Evolutionary conservation across 2,329 filamentous ascomycete species (phyloP).

Genomic region (Calycina herbarum): DNA sequence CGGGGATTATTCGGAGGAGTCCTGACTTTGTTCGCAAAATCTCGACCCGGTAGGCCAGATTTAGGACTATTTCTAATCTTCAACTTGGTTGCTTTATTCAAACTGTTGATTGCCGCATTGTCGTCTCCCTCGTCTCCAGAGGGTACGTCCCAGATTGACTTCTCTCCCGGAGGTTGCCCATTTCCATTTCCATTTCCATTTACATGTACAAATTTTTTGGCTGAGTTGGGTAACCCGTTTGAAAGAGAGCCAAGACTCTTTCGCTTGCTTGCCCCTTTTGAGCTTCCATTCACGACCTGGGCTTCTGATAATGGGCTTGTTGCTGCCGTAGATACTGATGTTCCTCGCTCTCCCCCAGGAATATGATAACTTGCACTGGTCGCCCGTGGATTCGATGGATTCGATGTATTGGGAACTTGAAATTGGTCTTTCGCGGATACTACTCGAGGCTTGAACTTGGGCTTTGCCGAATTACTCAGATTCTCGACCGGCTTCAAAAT

Average conservation of each 20-base stretch:
- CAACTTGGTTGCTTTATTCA: slow-evolving; percentile 20
- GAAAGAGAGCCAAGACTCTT: background rate
- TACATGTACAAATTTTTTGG: background rate
- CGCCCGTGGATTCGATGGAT: slow-evolving; percentile 16
- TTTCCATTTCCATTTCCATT: slow-evolving; percentile 3
- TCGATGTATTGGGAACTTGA: slow-evolving; percentile 13
- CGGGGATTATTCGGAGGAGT: slow-evolving; percentile 28
- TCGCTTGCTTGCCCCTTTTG: background rate
- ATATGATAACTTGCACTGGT: slow-evolving; percentile 33
- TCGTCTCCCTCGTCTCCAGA: slow-evolving; percentile 28
- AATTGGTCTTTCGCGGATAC: slow-evolving; percentile 20
- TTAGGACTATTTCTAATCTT: slow-evolving; percentile 25
- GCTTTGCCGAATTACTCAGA: background rate
- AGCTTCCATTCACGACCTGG: background rate
- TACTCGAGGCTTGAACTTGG: slow-evolving; percentile 9
- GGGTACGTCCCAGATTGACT: background rate
- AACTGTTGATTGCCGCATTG: slow-evolving; percentile 18
- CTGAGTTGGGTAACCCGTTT: background rate
- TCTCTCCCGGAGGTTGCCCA: background rate
- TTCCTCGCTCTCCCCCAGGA: slow-evolving; percentile 28
- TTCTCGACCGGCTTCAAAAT: slow-evolving; percentile 11
- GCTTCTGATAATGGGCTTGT: slow-evolving; percentile 27
- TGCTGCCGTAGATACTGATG: slow-evolving; percentile 32
- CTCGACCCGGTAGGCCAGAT: slow-evolving; percentile 20
- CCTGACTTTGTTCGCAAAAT: slow-evolving; percentile 25